These are phyloP conservation scores for Clonostachys rosea DNA, from an alignment of 2,329 filamentous ascomycete species.

Conservation along the genomic window DNA sequence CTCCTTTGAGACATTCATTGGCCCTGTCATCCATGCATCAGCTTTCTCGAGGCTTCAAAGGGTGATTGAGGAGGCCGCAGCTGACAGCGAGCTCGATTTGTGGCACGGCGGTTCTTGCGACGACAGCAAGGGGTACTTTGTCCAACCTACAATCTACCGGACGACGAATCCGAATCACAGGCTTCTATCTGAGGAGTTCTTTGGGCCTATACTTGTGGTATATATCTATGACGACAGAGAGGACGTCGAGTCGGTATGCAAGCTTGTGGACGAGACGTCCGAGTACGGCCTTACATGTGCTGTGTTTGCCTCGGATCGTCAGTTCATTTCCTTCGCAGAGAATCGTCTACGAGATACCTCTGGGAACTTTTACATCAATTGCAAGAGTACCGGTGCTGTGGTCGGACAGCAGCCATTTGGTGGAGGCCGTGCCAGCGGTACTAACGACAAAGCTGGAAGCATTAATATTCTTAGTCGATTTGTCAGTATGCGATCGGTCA, in stretches of 20 bases:
- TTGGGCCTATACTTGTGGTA: background rate
- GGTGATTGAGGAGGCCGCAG: background rate
- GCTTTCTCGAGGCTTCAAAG: background rate
- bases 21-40: background rate
- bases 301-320: constrained; percentile 42
- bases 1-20: background rate
- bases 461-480: constrained; percentile 43
- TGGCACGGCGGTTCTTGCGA: background rate
- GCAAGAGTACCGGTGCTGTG: constrained; percentile 51
- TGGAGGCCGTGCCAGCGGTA: constrained; percentile 45
- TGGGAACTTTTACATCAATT: constrained; percentile 55
- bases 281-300: constrained; percentile 32
- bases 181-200: background rate
- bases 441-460: constrained; percentile 53
- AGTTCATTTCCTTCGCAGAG: constrained; percentile 43
- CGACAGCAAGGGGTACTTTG: background rate
- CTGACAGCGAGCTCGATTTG: background rate
- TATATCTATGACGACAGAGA: constrained; percentile 4
- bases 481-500: constrained; percentile 44
- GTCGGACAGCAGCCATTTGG: constrained; percentile 54
- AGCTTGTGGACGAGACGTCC: background rate
- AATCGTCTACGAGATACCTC: constrained; percentile 47
- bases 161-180: background rate
- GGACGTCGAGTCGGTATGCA: background rate
- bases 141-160: background rate